phyloP scores from a whole-genome alignment of 202 grass and related monocot genomes.

The Hordeum pubiflorum region DNA sequence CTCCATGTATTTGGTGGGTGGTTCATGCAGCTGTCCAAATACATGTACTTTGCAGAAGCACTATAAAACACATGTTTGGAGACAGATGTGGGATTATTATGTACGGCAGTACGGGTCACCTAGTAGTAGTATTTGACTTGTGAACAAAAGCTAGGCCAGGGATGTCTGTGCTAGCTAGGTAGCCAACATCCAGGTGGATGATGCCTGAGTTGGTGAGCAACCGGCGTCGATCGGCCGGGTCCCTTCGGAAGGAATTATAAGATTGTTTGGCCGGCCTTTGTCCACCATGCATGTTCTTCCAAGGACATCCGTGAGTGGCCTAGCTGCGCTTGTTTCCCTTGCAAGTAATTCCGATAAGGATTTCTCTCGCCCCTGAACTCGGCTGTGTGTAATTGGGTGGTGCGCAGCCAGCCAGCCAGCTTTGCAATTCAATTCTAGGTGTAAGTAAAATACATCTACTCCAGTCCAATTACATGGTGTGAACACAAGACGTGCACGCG shows the following conservation, averaged over 20 bases:
- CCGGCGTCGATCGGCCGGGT: neutral
- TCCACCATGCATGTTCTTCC: neutral
- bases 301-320: neutral
- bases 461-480: neutral
- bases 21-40: too few relatives aligned
- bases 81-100: neutral
- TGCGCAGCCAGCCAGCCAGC: neutral
- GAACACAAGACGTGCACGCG: neutral
- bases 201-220: constrained; percentile 40
- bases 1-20: too few relatives aligned
- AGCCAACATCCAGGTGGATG: constrained; percentile 19
- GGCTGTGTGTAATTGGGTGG: neutral
- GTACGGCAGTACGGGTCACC: neutral
- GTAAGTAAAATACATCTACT: too few relatives aligned
- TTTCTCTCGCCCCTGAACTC: neutral
- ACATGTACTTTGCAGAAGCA: too few relatives aligned
- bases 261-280: constrained; percentile 13
- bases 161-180: constrained; percentile 6
- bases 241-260: neutral
- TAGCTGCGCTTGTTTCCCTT: constrained; percentile 33
- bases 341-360: constrained; percentile 24
- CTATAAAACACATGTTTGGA: too few relatives aligned
- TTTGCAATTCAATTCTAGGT: neutral
- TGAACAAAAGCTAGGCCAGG: neutral
- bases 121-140: neutral